Base-by-base conservation (phyloP, 768 basidiomycete species). In the Lentinula detonsa region DNA sequence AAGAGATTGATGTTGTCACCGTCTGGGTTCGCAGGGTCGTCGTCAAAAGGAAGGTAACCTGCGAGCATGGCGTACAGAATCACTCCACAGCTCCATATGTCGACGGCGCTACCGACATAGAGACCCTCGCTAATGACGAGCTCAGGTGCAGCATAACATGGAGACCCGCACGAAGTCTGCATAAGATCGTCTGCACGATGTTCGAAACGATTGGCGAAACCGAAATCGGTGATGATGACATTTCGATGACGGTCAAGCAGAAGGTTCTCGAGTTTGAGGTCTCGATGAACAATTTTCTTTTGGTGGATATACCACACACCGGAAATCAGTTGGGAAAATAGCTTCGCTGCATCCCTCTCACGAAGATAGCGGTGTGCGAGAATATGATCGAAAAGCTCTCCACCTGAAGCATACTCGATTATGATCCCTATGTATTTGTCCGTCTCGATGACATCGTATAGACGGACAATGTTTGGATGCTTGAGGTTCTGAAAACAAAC, bases 361-460 rank as follows among this genome's bases (percentile, higher is more conserved):
- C 90, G 88, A 67, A 99, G 87, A 73, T 96, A 97, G 45, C 94
- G 90, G 71, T 98, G 97, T 18, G 96, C 96, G 56, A 98, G 85
- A 71, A 99, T 99, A 74, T 98, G 93, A 75, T 99, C 97, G 74
- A 99, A 98, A 21, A 99, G 86, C 72, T 99, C 97, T 60, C 97
- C 97, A 57, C 97, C 97, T 1, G 93, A 95, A 39, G 97, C 97
- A 69, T 96, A 98, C 73, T 98, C 97, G 63, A 99, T 85, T 66
- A 99, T 96, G 70, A 99, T 99, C 40, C 97, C 97, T 68, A 99
- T 98, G 76, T 98, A 98, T 74, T 97, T 98, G 80, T 98, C 97
- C 1, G 97, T 98, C 73, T 98, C 95, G 66, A 99, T 97, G 21
- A 98, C 95, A 70, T 99, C 97, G 82, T 96, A 98, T 49, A 98